Evolutionary conservation across 2,329 filamentous ascomycete genomes (phyloP).

Genomic region (Microsporum canis): DNA sequence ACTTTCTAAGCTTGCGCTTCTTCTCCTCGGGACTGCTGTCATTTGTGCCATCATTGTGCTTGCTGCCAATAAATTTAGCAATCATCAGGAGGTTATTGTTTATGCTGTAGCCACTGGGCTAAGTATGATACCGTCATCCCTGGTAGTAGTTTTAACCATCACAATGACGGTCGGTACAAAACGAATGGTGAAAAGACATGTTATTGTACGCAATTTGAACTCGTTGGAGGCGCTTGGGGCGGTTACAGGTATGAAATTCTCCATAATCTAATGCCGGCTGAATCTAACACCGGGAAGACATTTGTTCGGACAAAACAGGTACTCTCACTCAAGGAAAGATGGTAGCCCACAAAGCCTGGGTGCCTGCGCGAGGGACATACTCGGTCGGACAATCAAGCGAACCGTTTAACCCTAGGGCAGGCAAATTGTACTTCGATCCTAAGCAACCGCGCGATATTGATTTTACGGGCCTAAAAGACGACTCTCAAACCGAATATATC

Average conservation of each 20-base stretch:
- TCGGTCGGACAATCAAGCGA: slow-evolving; percentile 44
- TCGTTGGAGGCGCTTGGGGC: slow-evolving; percentile 50
- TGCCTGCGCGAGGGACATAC: slow-evolving; percentile 47
- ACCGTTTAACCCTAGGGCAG: slow-evolving; percentile 46
- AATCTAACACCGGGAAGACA: slow-evolving; percentile 25
- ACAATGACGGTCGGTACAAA: slow-evolving; percentile 54
- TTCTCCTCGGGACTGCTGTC: slow-evolving; percentile 55
- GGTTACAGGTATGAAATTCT: slow-evolving; percentile 33
- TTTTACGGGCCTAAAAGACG: slow-evolving; percentile 17
- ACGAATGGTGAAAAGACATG: slow-evolving; percentile 45
- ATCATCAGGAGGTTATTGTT: slow-evolving; percentile 49
- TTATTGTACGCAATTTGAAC: slow-evolving; percentile 47
- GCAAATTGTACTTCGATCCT: slow-evolving; percentile 33
- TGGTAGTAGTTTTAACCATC: slow-evolving; percentile 56
- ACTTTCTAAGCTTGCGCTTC: slow-evolving; percentile 53
- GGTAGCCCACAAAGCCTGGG: slow-evolving; percentile 49
- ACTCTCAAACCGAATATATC: slow-evolving; percentile 18
- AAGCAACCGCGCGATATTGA: slow-evolving; percentile 22
- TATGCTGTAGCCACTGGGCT: slow-evolving; percentile 50
- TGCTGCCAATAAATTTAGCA: slow-evolving; percentile 47
- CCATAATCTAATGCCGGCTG: background rate
- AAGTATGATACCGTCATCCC: slow-evolving; percentile 50
- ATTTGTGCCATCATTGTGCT: slow-evolving; percentile 58
- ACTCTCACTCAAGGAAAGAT: slow-evolving; percentile 54
- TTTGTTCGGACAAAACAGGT: slow-evolving; percentile 48